Evolutionary conservation across 2,329 filamentous ascomycete genomes (phyloP).

Genomic region (Pseudogymnoascus sp.): DNA sequence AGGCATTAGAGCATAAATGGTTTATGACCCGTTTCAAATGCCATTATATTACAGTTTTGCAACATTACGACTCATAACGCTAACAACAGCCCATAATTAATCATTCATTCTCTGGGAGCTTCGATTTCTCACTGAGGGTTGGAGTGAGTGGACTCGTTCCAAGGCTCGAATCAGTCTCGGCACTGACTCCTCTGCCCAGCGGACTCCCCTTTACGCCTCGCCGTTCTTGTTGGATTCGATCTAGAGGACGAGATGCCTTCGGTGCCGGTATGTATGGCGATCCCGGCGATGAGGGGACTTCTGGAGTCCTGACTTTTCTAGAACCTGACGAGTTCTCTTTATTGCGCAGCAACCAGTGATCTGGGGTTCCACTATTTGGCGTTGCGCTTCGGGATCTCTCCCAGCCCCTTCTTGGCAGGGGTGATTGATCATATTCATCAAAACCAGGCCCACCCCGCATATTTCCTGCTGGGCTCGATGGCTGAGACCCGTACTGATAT

Average conservation of each 20-base stretch:
- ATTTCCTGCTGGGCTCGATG: not conserved
- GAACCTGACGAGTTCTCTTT: constrained; percentile 13
- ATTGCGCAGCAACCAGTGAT: constrained; percentile 11
- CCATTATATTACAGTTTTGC: not conserved
- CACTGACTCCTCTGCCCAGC: constrained; percentile 21
- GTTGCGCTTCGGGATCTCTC: not conserved
- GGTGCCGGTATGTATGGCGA: constrained; percentile 20
- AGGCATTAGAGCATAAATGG: not conserved
- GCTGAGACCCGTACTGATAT: constrained; percentile 37
- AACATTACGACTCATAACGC: too few relatives aligned
- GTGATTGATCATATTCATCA: not conserved
- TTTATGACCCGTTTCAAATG: not conserved
- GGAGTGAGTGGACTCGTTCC: constrained; percentile 25
- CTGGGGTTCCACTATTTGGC: not conserved
- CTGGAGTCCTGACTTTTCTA: not conserved
- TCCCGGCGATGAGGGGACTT: constrained; percentile 16
- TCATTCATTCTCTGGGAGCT: not conserved
- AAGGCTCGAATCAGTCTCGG: constrained; percentile 24
- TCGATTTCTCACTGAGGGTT: constrained; percentile 5
- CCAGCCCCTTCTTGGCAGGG: not conserved
- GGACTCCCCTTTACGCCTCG: constrained; percentile 17
- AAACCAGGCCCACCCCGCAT: not conserved
- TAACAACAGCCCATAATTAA: not conserved
- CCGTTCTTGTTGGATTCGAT: constrained; percentile 17
- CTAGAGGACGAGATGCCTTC: constrained; percentile 19